These are phyloP conservation scores for Saxophila tyrrhenica DNA, from an alignment of 495 filamentous ascomycete genomes.

Conservation along the genomic window DNA sequence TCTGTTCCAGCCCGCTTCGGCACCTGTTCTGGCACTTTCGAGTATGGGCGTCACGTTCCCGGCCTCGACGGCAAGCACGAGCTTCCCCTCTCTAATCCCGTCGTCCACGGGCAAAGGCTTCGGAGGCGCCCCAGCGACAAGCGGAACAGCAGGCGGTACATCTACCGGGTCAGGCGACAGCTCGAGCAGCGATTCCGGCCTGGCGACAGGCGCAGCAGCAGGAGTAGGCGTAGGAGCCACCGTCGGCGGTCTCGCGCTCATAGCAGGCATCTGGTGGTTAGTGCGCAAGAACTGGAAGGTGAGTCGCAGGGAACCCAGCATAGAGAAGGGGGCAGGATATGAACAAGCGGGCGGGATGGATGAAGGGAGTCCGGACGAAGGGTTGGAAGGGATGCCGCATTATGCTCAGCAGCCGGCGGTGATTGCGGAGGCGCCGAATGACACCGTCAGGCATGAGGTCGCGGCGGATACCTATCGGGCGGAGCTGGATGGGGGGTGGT, in stretches of 20 bases:
- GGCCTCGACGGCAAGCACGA: not conserved
- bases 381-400: too few relatives aligned
- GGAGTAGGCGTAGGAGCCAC: not conserved
- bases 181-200: not conserved
- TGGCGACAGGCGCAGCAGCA: not conserved
- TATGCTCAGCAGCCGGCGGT: too few relatives aligned
- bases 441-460: too few relatives aligned
- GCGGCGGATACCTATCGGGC: too few relatives aligned
- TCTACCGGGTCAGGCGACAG: not conserved
- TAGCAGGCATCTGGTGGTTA: not conserved
- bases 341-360: too few relatives aligned
- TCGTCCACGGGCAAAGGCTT: too few relatives aligned
- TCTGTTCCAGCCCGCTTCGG: not conserved
- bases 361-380: too few relatives aligned
- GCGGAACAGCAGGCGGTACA: not conserved
- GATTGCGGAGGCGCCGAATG: too few relatives aligned
- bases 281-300: too few relatives aligned
- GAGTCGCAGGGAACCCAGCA: too few relatives aligned
- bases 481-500: too few relatives aligned
- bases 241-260: not conserved
- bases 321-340: too few relatives aligned
- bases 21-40: not conserved
- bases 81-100: not conserved
- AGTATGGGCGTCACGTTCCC: not conserved
- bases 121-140: not conserved